These are phyloP conservation scores for Blastomyces percursus DNA, from an alignment of 2,329 filamentous ascomycete genomes.

Conservation along the genomic window DNA sequence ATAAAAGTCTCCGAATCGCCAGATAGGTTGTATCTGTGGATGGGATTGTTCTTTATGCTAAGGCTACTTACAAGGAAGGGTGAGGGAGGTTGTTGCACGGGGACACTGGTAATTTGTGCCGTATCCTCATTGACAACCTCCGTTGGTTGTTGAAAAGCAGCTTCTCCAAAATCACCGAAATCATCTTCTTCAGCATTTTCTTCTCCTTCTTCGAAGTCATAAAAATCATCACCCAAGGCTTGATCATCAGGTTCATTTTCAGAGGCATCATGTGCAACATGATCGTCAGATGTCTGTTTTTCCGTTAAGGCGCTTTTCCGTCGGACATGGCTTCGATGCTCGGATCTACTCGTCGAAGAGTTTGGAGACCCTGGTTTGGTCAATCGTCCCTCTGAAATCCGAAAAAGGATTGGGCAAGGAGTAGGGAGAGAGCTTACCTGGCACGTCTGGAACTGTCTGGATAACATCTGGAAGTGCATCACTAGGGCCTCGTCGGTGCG, in stretches of 20 bases:
- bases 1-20: constrained; percentile 7
- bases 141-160: constrained; percentile 48
- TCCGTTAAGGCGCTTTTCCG: constrained; percentile 22
- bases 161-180: constrained; percentile 57
- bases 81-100: constrained; percentile 24
- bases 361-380: constrained; percentile 51
- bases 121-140: constrained; percentile 21
- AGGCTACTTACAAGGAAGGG: constrained; percentile 36
- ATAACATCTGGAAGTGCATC: constrained; percentile 36
- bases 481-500: constrained; percentile 31
- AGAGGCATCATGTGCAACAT: constrained; percentile 50
- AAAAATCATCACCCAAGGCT: constrained; percentile 52
- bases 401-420: constrained; percentile 21
- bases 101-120: constrained; percentile 11
- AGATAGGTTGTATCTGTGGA: constrained; percentile 4
- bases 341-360: constrained; percentile 40
- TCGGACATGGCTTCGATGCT: constrained; percentile 32
- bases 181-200: constrained; percentile 42
- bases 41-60: constrained; percentile 12
- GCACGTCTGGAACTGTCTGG: constrained; percentile 35
- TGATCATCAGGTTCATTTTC: constrained; percentile 39
- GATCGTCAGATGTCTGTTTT: constrained; percentile 25
- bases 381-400: constrained; percentile 45
- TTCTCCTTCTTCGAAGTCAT: constrained; percentile 43
- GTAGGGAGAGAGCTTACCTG: constrained; percentile 44